These are phyloP conservation scores for Polyporus tsugae DNA, from an alignment of 1,284 basidiomycete species.

Conservation along the genomic window DNA sequence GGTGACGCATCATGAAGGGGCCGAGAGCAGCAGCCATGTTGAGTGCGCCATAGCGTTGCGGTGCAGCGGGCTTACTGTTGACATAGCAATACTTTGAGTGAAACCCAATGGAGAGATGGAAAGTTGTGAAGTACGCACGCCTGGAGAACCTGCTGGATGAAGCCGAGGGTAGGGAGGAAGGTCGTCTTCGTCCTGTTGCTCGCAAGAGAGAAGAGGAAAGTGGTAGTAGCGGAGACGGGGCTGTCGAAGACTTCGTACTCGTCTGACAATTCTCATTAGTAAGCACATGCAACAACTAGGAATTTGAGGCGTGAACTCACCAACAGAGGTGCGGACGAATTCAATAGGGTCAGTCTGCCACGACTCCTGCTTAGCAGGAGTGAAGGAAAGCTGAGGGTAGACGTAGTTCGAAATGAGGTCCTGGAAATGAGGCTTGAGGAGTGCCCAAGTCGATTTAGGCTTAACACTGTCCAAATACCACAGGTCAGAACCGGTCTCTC, in stretches of 20 bases:
- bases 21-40: constrained; percentile 82
- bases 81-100: not conserved
- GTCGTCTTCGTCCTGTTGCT: constrained; percentile 80
- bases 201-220: constrained; percentile 80
- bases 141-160: constrained; percentile 76
- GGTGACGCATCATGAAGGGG: constrained; percentile 82
- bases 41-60: constrained; percentile 83
- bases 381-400: constrained; percentile 88
- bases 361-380: constrained; percentile 65
- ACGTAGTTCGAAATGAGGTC: constrained; percentile 79
- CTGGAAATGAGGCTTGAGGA: constrained; percentile 85
- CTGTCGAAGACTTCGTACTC: constrained; percentile 82
- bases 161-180: constrained; percentile 79
- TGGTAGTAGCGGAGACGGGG: constrained; percentile 79
- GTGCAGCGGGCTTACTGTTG: constrained; percentile 58
- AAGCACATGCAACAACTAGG: not conserved
- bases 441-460: constrained; percentile 86
- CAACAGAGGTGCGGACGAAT: constrained; percentile 76
- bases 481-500: too few relatives aligned
- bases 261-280: constrained; percentile 51
- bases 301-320: constrained; percentile 49
- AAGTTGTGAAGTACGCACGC: constrained; percentile 57
- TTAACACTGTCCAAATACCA: constrained; percentile 66
- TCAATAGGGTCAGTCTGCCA: constrained; percentile 86
- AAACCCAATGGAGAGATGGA: not conserved